Evolutionary conservation across 805 yeast species (phyloP), one percentile per base, ranked within the genome.

Genomic region (Maudiozyma turicensis): DNA sequence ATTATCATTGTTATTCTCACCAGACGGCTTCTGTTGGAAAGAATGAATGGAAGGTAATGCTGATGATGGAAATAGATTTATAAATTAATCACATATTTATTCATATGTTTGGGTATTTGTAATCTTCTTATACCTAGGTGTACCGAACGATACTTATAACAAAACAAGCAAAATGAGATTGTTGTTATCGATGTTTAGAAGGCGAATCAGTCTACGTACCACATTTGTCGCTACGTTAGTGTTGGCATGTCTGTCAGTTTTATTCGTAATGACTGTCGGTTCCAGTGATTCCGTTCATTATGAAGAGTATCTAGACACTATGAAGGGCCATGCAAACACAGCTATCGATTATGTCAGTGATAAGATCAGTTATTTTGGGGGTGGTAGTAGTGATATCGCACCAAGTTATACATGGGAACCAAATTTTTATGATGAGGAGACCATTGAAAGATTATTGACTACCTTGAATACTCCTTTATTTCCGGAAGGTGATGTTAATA

Each of bases 391-490:
- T 15, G 15, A 11, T 30, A 8, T 28, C 1, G 14, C 11, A 30
- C 32, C 33, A 28, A 29, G 30, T 9, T 28, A 39, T 13, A 14
- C 31, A 3, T 40, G 43, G 43, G 33, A 40, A 33, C 26, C 26
- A n/a, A 13, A 29, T 30, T 8, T 30, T 33, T 32, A 45, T 28
- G 48, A 45, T 40, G 46, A 47, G 32, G 44, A 40, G 15, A 33
- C 45, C 20, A 10, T 44, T 8, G 29, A 32, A 20, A 30, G 28
- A 20, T 15, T 49, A 13, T 35, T 49, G 32, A n/a, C 32, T 3
- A 46, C 15, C 7, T 32, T 65, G 30, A 46, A 54, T 44, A 51
- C 50, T 8, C 68, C 70, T 1, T 53, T 64, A 45, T 54, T 43
- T 26, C 44, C 49, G 7, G 53, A 49, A 3, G 45, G 32, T 5